These are phyloP conservation scores for Trematosphaeria pertusa DNA, from an alignment of 2,329 filamentous ascomycete species.

Conservation along the genomic window DNA sequence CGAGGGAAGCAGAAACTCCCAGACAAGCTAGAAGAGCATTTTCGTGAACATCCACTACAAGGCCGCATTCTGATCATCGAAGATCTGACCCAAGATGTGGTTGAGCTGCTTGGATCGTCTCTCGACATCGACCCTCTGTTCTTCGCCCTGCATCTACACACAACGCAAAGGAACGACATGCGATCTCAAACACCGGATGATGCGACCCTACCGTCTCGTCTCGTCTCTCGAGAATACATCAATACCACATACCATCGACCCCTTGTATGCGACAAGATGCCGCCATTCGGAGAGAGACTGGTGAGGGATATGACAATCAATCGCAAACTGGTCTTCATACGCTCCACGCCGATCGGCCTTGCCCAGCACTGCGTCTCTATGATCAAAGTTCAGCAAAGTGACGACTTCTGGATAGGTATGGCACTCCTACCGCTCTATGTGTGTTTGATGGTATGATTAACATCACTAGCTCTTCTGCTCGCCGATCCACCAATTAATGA, in stretches of 20 bases:
- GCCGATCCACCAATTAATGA: conserved; percentile 20
- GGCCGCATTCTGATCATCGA: conserved; percentile 45
- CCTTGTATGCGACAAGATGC: conserved; percentile 5
- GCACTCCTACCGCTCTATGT: neutral
- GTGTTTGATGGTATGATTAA: no score
- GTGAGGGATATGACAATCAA: conserved; percentile 11
- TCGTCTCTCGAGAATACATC: conserved; percentile 8
- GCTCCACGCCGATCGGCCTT: conserved; percentile 17
- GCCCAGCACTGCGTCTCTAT: conserved; percentile 23
- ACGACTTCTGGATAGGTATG: conserved; percentile 19
- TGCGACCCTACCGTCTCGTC: conserved; percentile 23
- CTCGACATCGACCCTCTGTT: conserved; percentile 55
- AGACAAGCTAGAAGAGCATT: neutral
- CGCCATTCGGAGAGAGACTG: neutral
- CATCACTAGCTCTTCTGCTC: conserved; percentile 13
- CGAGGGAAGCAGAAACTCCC: neutral
- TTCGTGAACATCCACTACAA: conserved; percentile 3
- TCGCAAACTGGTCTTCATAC: conserved; percentile 24
- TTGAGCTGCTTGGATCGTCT: conserved; percentile 49
- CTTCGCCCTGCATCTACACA: conserved; percentile 51
- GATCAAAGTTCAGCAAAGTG: conserved; percentile 2
- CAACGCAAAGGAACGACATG: conserved; percentile 8
- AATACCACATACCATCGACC: conserved; percentile 22
- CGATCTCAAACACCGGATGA: conserved; percentile 19
- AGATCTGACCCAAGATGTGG: conserved; percentile 52